A percentile compares a stretch with the other conserved stretches of the same genome.
phyloP scores from a whole-genome alignment of 2,329 filamentous ascomycete genomes.

The Bipolaris bicolor region DNA sequence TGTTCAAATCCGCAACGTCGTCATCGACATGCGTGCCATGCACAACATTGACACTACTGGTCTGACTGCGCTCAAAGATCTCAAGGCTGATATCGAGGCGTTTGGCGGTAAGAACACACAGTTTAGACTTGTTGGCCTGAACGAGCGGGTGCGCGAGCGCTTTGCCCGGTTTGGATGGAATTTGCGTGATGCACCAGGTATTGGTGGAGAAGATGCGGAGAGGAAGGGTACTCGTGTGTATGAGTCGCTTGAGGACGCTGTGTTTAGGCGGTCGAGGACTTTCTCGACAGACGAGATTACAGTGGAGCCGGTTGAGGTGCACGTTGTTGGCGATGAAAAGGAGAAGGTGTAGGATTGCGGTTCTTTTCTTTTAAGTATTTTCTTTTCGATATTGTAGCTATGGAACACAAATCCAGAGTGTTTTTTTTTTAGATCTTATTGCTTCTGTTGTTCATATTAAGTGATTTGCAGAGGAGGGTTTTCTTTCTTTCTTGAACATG shows the following conservation, averaged over 20 bases:
- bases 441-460: too few relatives aligned
- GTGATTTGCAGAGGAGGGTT: too few relatives aligned
- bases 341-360: constrained; percentile 15
- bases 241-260: constrained; percentile 22
- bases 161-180: constrained; percentile 47
- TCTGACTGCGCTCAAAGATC: constrained; percentile 56
- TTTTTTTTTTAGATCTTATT: too few relatives aligned
- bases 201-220: background rate
- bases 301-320: constrained; percentile 22
- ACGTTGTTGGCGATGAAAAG: constrained; percentile 26
- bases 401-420: too few relatives aligned
- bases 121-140: constrained; percentile 59
- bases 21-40: constrained; percentile 61
- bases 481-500: too few relatives aligned
- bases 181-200: constrained; percentile 19
- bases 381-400: background rate
- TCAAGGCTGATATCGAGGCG: constrained; percentile 57
- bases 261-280: constrained; percentile 14
- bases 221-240: constrained; percentile 24
- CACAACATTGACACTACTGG: constrained; percentile 63
- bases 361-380: background rate
- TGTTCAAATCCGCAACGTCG: constrained; percentile 55
- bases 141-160: constrained; percentile 45
- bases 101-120: constrained; percentile 57
- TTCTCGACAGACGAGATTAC: constrained; percentile 18